A percentile compares a stretch with the other conserved stretches of the same genome.
Evolutionary conservation across 345 rosid genomes (phyloP).

Genomic region (Linum lewisii): DNA sequence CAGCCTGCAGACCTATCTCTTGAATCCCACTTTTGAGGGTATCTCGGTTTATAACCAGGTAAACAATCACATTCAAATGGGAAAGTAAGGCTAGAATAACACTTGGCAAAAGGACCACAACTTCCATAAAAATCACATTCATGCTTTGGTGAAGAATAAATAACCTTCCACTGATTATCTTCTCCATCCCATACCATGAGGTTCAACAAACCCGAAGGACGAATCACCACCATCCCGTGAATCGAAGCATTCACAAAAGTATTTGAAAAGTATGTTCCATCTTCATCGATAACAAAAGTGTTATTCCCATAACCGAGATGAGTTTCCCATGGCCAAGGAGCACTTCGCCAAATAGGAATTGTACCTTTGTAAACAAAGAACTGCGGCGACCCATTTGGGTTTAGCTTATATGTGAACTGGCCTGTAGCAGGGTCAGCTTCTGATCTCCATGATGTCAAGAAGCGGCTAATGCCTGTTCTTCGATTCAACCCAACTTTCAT

Average conservation of each 20-base stretch:
- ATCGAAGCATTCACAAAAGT: too few species aligned
- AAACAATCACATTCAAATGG: conserved; percentile 8
- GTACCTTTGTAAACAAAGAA: conserved; percentile 11
- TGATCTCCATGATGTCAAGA: too few species aligned
- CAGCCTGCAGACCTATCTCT: conserved; percentile 7
- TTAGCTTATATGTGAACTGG: conserved; percentile 15
- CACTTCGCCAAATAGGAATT: too few species aligned
- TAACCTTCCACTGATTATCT: neutral
- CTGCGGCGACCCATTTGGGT: conserved; percentile 19
- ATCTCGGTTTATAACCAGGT: conserved; percentile 9
- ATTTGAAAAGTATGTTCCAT: too few species aligned
- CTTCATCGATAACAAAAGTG: too few species aligned
- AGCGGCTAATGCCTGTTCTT: too few species aligned
- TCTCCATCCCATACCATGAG: too few species aligned
- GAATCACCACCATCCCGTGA: too few species aligned
- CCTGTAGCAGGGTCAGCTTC: conserved; percentile 20
- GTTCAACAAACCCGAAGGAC: too few species aligned
- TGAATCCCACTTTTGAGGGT: neutral
- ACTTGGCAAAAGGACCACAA: neutral
- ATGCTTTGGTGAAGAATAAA: neutral
- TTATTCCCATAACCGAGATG: too few species aligned
- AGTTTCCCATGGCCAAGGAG: too few species aligned
- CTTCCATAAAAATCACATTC: conserved; percentile 5
- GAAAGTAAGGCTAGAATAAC: neutral
- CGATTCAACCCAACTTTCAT: too few species aligned